Conservation (phyloP, 371 early-diverging fungal genomes). For the Cokeromyces recurvatus region DNA sequence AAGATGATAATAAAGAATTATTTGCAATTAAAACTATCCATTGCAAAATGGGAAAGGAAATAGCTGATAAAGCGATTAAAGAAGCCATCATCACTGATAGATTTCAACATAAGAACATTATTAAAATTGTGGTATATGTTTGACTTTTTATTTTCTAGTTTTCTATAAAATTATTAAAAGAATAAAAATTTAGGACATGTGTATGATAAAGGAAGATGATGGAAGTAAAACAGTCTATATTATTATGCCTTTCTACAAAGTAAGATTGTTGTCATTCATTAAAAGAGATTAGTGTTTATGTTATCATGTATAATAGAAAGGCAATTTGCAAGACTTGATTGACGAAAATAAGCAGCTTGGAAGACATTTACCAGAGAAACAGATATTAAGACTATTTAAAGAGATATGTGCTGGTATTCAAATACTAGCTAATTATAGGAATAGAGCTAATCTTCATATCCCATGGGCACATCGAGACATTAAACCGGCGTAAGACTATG, state of each 20-base stretch:
- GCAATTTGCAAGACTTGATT: constrained; percentile 62
- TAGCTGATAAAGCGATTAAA: constrained; percentile 55
- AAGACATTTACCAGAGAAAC: constrained; percentile 50
- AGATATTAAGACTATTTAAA: constrained; percentile 55
- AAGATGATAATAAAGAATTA: constrained; percentile 49
- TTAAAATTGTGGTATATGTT: constrained; percentile 50
- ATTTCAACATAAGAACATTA: constrained; percentile 67
- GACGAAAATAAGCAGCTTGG: constrained; percentile 32
- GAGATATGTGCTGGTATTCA: constrained; percentile 60
- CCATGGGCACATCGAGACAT: constrained; percentile 78
- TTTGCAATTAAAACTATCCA: constrained; percentile 70
- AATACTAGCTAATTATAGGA: constrained; percentile 50
- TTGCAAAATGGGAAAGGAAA: constrained; percentile 57
- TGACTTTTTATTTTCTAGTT: neutral
- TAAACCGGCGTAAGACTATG: constrained; percentile 75
- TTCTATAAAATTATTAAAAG: constrained; percentile 1
- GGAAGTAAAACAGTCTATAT: constrained; percentile 63
- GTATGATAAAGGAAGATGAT: constrained; percentile 53
- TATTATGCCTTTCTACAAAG: constrained; percentile 63
- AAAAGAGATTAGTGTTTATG: neutral
- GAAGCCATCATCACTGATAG: constrained; percentile 64
- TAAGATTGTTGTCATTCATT: constrained; percentile 2
- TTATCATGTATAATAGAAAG: constrained; percentile 34
- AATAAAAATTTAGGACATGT: constrained; percentile 48
- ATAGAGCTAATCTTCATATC: constrained; percentile 39